Evolutionary conservation across 1,284 basidiomycete species (phyloP), one percentile per base, ranked within the genome.

Genomic region (Apiotrichum veenhuisii): DNA sequence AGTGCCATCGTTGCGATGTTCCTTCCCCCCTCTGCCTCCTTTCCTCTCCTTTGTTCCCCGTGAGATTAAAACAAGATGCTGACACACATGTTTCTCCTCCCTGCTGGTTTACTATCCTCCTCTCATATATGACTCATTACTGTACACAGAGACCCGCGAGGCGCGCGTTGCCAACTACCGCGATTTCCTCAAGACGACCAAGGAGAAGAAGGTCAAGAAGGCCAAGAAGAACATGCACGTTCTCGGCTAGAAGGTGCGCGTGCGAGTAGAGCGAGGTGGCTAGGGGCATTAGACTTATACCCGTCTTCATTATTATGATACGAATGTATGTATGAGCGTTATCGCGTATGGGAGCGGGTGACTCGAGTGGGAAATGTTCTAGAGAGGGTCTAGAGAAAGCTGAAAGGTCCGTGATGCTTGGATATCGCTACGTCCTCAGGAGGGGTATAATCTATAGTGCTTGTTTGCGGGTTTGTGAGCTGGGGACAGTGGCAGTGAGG

Each of bases 151-250:
- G 67, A 72, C 59, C 65, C 70, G 49, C 47, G 75, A 77, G 40
- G 74, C 73, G 9, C 69, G 76, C 36, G 71, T 77, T 34, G 61
- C 65, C 52, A 64, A 61, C 47, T 77, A 75, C 75, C 67, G 76
- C 49, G 67, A 68, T 41, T 77, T 72, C 58, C 65, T 59, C 50
- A 57, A 55, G 14, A 55, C 54, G 26, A 65, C 65, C 30, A 71
- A 68, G 52, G 53, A 50, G 27, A 68, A 66, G 54, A 75, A 75
- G 60, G 49, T 50, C 37, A 73, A 71, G 63, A 75, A 75, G 64
- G 60, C 58, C 34, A 71, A 67, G 63, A 75, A 75, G 69, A 73
- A 70, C 51, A 42, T 57, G 7, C 67, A 75, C 54, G 70, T 73
- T 23, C 58, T 75, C 22, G 74, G 74, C 17, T 75, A 58, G 48